Evolutionary conservation across 345 rosid genomes (phyloP).

Genomic region (Eucalyptus tenuipes): DNA sequence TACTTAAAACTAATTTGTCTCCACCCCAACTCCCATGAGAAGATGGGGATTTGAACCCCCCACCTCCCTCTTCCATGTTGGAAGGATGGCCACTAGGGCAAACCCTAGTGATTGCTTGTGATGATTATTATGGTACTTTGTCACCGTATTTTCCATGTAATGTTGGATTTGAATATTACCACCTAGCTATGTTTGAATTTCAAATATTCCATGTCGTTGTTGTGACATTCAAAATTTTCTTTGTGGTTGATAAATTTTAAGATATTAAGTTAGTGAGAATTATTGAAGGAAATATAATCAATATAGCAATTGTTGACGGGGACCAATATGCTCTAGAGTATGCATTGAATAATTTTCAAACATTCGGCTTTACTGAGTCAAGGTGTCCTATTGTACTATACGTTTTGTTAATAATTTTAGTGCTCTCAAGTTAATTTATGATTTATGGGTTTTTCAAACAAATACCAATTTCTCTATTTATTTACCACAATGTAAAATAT

Average conservation of each 20-base stretch:
- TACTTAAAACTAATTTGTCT: too few relatives aligned
- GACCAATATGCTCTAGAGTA: neutral
- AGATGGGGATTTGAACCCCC: too few relatives aligned
- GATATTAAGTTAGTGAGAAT: neutral
- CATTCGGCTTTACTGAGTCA: neutral
- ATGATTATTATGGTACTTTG: neutral
- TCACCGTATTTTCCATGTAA: neutral
- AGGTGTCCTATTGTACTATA: neutral
- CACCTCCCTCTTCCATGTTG: too few relatives aligned
- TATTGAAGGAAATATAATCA: neutral
- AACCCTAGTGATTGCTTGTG: neutral
- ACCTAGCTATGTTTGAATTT: neutral
- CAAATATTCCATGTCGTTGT: neutral
- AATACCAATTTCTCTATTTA: too few relatives aligned
- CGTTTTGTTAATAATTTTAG: neutral
- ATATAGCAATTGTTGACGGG: neutral
- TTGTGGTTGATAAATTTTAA: neutral
- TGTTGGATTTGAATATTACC: neutral
- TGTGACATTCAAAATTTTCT: neutral
- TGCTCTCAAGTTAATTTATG: too few relatives aligned
- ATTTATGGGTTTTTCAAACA: too few relatives aligned
- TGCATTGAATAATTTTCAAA: neutral
- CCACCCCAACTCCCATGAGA: too few relatives aligned
- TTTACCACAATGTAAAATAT: too few relatives aligned
- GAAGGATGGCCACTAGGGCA: too few relatives aligned